Base-by-base conservation (phyloP, 2,329 filamentous ascomycete genomes). In the Ustulina deusta region DNA sequence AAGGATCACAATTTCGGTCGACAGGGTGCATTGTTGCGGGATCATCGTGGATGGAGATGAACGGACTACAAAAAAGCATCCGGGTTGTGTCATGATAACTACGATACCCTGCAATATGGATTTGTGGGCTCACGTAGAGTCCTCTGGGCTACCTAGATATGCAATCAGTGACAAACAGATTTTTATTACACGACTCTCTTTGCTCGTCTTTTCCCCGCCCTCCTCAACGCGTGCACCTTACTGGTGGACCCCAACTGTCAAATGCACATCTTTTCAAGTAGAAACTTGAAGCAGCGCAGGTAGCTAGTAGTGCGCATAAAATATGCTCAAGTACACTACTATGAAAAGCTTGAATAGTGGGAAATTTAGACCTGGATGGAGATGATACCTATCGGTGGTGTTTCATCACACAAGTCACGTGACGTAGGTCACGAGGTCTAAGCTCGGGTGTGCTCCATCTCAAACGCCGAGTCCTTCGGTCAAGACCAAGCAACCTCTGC, bases 401-500 rank as follows among this genome's bases (percentile, higher is more conserved):
- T 46, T 46, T 13, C 20, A 32, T 32, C 10, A 20, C 6, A 1
- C 6, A 13, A 13, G 25, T 71, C 74, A 74, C 72, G 73, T 74
- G 73, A 73, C 27, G 63, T 69, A 32, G 38, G 57, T 74, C 73
- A 72, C 71, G 72, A 62, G 72, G 49, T 54, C 44, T 38, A 25
- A 22, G 36, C 42, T 40, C 51, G 63, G 60, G 44, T 15, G 29
- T 68, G 29, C 51, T 49, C 66, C 60, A 69, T 64, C 60, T 59
- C 66, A 72, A 71, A 68, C 66, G 70, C 69, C 77, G 71, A 74
- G 68, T 70, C 72, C 76, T 82, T 82, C 80, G 81, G 83, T 79
- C 82, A 81, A 82, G 80, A 81, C 78, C 79, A 70, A 78, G 79
- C 81, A 81, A 79, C 80, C 80, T 80, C 75, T 78, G 78, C 78